Percentiles rank a stretch among this genome's conserved stretches.
Conservation (phyloP, 768 basidiomycete genomes). For the Tylopilus intermedius region DNA sequence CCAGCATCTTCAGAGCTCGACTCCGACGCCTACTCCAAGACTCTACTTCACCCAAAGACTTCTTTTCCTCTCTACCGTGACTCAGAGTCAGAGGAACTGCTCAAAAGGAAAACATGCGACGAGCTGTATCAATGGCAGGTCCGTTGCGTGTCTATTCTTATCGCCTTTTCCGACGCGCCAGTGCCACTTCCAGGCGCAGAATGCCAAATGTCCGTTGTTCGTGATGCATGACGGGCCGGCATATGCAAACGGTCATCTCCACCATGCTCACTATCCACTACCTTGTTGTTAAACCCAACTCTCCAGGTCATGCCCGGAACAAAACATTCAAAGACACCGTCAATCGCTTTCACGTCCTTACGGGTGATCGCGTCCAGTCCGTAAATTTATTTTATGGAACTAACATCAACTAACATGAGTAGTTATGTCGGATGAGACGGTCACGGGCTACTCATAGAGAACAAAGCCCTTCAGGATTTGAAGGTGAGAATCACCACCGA, state of each 20-base stretch:
- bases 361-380: conserved; percentile 78
- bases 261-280: conserved; percentile 27
- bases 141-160: conserved; percentile 21
- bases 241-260: conserved; percentile 93
- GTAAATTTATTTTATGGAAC: conserved; percentile 23
- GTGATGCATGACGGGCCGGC: conserved; percentile 95
- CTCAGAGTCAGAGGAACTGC: conserved; percentile 19
- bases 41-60: no score
- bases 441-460: conserved; percentile 95
- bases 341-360: conserved; percentile 78
- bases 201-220: conserved; percentile 64
- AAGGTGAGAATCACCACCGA: conserved; percentile 40
- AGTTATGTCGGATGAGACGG: conserved; percentile 97
- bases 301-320: conserved; percentile 87
- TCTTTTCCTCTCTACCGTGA: no score
- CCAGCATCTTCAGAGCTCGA: no score
- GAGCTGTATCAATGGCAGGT: conserved; percentile 80
- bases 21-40: no score
- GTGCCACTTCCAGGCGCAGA: conserved; percentile 47
- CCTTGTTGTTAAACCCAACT: neutral
- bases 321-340: conserved; percentile 96
- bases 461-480: conserved; percentile 79
- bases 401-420: conserved; percentile 1
- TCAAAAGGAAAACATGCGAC: conserved; percentile 60
- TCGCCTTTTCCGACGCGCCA: neutral